Percentiles rank a stretch among this genome's conserved stretches.
phyloP scores from a whole-genome alignment of 805 yeast species.

The Dipodascopsis uninucleata region DNA sequence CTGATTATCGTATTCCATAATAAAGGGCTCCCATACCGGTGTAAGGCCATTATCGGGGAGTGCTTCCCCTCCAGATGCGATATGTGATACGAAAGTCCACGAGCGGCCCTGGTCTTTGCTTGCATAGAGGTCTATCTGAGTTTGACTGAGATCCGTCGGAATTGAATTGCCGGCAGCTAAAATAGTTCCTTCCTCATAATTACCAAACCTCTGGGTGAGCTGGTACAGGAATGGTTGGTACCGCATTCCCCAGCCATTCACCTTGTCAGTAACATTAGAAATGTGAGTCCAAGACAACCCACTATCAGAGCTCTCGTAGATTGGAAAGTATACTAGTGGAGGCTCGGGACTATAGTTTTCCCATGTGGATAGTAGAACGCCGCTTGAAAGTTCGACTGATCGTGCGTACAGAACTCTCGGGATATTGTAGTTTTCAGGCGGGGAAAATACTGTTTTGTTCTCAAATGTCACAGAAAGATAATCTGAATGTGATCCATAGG shows the following conservation, averaged over 20 bases:
- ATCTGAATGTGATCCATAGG: too few relatives aligned
- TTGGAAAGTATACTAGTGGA: background rate
- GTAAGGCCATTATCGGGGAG: background rate
- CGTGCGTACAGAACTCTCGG: too few relatives aligned
- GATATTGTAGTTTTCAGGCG: too few relatives aligned
- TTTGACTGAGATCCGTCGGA: background rate
- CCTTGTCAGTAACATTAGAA: background rate
- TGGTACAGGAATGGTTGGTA: background rate
- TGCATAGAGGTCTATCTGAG: background rate
- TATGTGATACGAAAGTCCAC: background rate
- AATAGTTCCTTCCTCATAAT: background rate
- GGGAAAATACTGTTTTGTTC: too few relatives aligned
- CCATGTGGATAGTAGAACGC: background rate
- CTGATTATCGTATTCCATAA: too few relatives aligned
- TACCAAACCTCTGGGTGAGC: background rate
- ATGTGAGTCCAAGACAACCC: background rate
- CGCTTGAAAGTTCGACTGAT: too few relatives aligned
- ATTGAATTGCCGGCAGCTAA: constrained; percentile 1
- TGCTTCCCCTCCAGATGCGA: background rate
- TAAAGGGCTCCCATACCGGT: too few relatives aligned
- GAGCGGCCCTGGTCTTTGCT: background rate
- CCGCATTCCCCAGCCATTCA: background rate
- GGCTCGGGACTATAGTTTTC: background rate
- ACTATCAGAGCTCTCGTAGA: background rate
- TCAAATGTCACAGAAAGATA: too few relatives aligned